A percentile compares a stretch with the other conserved stretches of the same genome.
Evolutionary conservation across 441 rosid genomes (phyloP).

Genomic region (Isatis lusitanica): DNA sequence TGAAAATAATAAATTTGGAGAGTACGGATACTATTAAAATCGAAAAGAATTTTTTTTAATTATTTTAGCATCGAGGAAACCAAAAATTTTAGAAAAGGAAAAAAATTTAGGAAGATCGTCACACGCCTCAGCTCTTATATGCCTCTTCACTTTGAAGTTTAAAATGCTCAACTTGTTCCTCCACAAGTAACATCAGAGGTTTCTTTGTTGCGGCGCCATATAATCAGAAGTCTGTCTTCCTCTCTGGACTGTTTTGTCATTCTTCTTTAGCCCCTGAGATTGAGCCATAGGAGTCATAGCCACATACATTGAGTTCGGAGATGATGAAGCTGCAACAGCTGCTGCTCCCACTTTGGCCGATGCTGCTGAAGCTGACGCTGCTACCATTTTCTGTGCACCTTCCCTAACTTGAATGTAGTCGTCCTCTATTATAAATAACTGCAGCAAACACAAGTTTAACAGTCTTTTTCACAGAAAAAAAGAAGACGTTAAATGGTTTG

Average conservation of each 20-base stretch:
- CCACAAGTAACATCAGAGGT: neutral
- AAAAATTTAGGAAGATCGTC: neutral
- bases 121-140: neutral
- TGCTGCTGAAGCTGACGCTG: conserved; percentile 93
- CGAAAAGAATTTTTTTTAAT: too few species aligned
- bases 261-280: conserved; percentile 55
- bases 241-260: conserved; percentile 28
- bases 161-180: neutral
- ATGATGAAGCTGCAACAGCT: conserved; percentile 67
- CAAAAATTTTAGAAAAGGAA: neutral
- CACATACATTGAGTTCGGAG: conserved; percentile 66
- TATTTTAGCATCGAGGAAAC: neutral
- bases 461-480: neutral
- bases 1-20: neutral
- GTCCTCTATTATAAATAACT: conserved; percentile 86
- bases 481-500: neutral
- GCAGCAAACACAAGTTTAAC: conserved; percentile 31
- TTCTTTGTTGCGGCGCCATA: conserved; percentile 4
- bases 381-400: conserved; percentile 94
- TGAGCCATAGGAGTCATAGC: conserved; percentile 97
- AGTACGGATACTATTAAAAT: neutral
- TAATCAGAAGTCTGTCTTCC: conserved; percentile 14
- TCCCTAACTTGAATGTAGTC: conserved; percentile 84
- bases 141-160: neutral
- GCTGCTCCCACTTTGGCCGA: conserved; percentile 87